phyloP scores from a whole-genome alignment of 305 asterid species.

The Euphrasia arctica region DNA sequence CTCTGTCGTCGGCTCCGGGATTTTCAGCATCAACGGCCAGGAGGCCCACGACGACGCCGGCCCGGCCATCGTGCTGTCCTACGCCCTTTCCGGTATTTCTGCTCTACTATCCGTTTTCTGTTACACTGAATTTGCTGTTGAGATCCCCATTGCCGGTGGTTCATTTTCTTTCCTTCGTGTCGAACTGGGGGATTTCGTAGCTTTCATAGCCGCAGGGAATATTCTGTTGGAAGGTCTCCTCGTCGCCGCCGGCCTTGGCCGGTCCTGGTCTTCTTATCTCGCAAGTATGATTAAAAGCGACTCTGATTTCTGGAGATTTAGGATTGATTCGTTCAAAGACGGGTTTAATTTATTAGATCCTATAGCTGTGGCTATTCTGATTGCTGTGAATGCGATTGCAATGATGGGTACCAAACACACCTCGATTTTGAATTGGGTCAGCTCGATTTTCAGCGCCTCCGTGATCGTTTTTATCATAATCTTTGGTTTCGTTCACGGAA shows the following conservation, averaged over 20 bases:
- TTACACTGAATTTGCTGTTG: slow-evolving; percentile 93
- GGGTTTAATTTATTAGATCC: slow-evolving; percentile 91
- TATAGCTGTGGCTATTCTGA: slow-evolving; percentile 57
- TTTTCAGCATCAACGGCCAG: slow-evolving; percentile 87
- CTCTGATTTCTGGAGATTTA: slow-evolving; percentile 58
- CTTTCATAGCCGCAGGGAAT: slow-evolving; percentile 89
- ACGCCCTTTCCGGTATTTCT: slow-evolving; percentile 76
- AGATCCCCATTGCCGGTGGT: slow-evolving; percentile 91
- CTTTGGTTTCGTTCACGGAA: slow-evolving; percentile 67
- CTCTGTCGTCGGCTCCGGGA: slow-evolving; percentile 91
- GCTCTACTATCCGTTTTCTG: slow-evolving; percentile 87
- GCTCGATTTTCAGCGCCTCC: slow-evolving; percentile 45
- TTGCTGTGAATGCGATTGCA: slow-evolving; percentile 64
- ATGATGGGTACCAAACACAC: slow-evolving; percentile 69
- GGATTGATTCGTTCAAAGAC: slow-evolving; percentile 53
- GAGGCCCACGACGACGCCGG: slow-evolving; percentile 74
- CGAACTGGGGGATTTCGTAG: slow-evolving; percentile 89
- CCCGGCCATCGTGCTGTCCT: slow-evolving; percentile 75
- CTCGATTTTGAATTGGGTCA: slow-evolving; percentile 62
- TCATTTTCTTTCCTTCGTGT: slow-evolving; percentile 85
- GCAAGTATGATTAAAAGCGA: slow-evolving; percentile 55
- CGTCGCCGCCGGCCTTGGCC: slow-evolving; percentile 94
- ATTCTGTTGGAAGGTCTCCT: slow-evolving; percentile 78
- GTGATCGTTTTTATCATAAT: slow-evolving; percentile 71
- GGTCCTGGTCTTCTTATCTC: slow-evolving; percentile 89